These are phyloP conservation scores for Adansonia grandidieri DNA, from an alignment of 441 rosid species.

Conservation along the genomic window DNA sequence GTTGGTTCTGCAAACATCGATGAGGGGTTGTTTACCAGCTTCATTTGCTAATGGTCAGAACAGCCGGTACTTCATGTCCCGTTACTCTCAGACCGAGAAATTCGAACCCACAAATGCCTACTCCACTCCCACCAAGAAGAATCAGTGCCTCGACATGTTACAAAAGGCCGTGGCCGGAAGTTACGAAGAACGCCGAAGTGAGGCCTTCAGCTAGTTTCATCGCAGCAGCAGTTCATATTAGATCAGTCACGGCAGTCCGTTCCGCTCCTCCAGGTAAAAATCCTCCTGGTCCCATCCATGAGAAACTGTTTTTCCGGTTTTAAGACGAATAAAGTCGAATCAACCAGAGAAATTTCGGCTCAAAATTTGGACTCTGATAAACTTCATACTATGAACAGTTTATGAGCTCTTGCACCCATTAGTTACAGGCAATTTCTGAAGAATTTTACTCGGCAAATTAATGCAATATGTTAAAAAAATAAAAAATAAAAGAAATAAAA, in stretches of 20 bases:
- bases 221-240: constrained; percentile 34
- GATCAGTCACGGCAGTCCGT: constrained; percentile 33
- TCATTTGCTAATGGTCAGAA: constrained; percentile 23
- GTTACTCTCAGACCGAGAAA: neutral
- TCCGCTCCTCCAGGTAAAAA: constrained; percentile 28
- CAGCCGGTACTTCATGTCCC: neutral
- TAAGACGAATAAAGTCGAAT: constrained; percentile 14
- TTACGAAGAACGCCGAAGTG: neutral
- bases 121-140: constrained; percentile 13
- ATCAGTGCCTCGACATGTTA: constrained; percentile 18
- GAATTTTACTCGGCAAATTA: neutral
- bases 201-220: constrained; percentile 19
- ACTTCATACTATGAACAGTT: constrained; percentile 12
- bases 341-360: constrained; percentile 8
- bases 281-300: constrained; percentile 11
- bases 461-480: neutral
- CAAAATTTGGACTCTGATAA: constrained; percentile 11
- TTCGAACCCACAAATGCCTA: neutral
- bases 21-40: constrained; percentile 10
- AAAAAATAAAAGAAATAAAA: neutral
- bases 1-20: constrained; percentile 18
- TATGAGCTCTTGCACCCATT: neutral
- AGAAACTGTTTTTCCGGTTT: neutral
- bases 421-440: neutral
- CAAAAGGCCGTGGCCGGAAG: constrained; percentile 27